Base-by-base conservation (phyloP, 164 flowering plant genomes). In the Kingdonia uniflora region DNA sequence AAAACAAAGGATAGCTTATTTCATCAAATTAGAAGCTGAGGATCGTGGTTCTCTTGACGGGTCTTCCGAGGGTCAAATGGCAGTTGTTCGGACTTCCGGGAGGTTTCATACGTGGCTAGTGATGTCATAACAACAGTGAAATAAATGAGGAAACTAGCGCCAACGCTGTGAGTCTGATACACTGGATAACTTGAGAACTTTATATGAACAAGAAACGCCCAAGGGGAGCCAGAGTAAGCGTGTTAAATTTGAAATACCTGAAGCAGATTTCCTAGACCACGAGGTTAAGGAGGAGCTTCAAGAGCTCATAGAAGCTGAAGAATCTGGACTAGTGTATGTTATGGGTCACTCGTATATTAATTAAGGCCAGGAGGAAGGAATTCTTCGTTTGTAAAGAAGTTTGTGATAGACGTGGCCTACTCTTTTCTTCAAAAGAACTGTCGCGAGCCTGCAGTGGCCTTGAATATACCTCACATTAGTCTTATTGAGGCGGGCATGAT, bases 1-100 rank as follows among this genome's bases (percentile, higher is more conserved):
- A 85, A 43, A 75, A 67, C 47, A 86, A 85, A 80, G 94, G 26
- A 80, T 85, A 42, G 88, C 86, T 1, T 88, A 85, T 41, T 77
- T 78, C 39, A 77, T 85, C 23, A 57, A 79, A 40, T 76, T 81
- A 10, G 84, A 73, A 58, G 60, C 49, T 19, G 39, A 69, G 4
- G 73, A 67, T 25, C 49, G 15, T 41, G 23, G 40, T 29, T 13
- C 26, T 7, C 21, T 14, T 70, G 54, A n/a, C 63, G 62, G 6
- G 79, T 61, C 26, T 51, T 29, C 22, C 52, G 72, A 73, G 15
- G 81, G 69, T 46, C 72, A 58, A 47, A 76, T 85, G 86, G 62
- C 79, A 0, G 94, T 85, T 22, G 75, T 82, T 19, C 84, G 84
- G 24, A 68, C 81, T 29, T 29, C 35, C 8, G 35, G 35, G 35